Evolutionary conservation across 2,329 filamentous ascomycete genomes (phyloP).

Genomic region (Penicillium digitatum): DNA sequence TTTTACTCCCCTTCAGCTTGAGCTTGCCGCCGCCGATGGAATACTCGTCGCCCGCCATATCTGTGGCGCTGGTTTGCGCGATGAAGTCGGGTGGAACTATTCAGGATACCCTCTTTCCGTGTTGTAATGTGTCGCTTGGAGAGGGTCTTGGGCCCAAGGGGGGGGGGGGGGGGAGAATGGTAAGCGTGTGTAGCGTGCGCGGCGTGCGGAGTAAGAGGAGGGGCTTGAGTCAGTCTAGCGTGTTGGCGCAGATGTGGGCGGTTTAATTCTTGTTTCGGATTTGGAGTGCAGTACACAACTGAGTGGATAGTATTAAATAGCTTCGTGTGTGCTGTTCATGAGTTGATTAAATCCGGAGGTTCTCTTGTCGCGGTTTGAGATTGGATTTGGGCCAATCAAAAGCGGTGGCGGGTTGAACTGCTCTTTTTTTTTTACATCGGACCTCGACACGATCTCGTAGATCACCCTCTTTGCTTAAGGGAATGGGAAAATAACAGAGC

Average conservation of each 20-base stretch:
- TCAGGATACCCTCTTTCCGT: background rate
- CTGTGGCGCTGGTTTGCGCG: background rate
- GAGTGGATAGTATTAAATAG: background rate
- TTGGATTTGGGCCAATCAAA: conserved; percentile 20
- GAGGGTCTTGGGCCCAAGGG: background rate
- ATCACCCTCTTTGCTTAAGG: too few relatives aligned
- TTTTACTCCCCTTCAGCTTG: conserved; percentile 75
- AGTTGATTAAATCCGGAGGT: background rate
- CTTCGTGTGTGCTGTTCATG: background rate
- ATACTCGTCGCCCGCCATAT: conserved; percentile 60
- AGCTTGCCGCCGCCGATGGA: conserved; percentile 66
- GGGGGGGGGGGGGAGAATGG: background rate
- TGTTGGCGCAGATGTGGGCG: background rate
- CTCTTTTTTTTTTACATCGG: background rate
- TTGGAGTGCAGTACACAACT: background rate
- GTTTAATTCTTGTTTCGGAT: background rate
- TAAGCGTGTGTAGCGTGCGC: background rate
- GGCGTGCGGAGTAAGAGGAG: conserved; percentile 23
- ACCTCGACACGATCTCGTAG: background rate
- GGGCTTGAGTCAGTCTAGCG: background rate
- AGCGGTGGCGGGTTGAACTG: conserved; percentile 6
- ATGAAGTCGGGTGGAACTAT: background rate
- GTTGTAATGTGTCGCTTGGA: background rate
- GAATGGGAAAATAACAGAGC: too few relatives aligned
- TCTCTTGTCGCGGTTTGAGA: conserved; percentile 2